phyloP scores from a whole-genome alignment of 2,329 filamentous ascomycete genomes.

The Trichoderma pleuroti region DNA sequence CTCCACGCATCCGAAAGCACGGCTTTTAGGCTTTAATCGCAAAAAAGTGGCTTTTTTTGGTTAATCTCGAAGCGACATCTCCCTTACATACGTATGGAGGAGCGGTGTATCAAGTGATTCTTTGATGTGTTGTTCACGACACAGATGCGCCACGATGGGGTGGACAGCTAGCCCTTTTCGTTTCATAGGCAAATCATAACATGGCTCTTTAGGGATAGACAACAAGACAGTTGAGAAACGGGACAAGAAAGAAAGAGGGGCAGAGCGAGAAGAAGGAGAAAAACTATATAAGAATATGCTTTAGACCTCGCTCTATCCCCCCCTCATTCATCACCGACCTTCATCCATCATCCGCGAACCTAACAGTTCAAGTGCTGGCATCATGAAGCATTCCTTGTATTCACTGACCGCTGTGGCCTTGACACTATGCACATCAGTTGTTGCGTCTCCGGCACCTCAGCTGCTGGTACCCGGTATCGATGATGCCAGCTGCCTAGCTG shows the following conservation, averaged over 20 bases:
- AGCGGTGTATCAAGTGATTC: not conserved
- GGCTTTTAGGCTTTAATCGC: not conserved
- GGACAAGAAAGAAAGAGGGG: not conserved
- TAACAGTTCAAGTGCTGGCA: not conserved
- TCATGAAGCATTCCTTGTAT: not conserved
- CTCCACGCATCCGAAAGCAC: not conserved
- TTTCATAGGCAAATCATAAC: not conserved
- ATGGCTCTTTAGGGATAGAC: not conserved
- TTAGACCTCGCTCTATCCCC: not conserved
- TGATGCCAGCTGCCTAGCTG: not conserved
- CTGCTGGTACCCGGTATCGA: not conserved
- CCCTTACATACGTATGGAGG: not conserved
- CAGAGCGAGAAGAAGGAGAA: not conserved
- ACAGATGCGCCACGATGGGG: not conserved
- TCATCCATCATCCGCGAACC: not conserved
- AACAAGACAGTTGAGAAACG: not conserved
- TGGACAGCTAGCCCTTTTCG: not conserved
- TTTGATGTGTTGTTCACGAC: not conserved
- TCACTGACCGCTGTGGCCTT: not conserved
- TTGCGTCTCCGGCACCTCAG: constrained; percentile 5
- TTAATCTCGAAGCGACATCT: not conserved
- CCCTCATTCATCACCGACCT: not conserved
- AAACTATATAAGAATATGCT: not conserved
- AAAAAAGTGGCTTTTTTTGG: not conserved
- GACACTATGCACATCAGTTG: not conserved